Evolutionary conservation across 225 moss, liverwort and hornwort genomes (phyloP).

Genomic region (Bryum argenteum): DNA sequence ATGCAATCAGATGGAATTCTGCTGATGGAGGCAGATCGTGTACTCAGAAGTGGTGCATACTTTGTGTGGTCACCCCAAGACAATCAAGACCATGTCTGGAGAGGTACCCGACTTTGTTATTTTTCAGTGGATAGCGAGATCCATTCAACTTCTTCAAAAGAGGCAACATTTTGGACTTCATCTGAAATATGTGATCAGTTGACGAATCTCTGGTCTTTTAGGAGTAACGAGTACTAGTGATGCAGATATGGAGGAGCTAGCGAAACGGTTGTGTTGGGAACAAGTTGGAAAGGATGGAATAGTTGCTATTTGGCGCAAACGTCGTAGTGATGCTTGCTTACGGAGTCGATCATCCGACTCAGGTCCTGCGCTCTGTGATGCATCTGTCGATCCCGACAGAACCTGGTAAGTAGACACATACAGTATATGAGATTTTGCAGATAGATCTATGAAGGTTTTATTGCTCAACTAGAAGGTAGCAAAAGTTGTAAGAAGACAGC

Average conservation of each 20-base stretch:
- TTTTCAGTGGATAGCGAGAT: not conserved
- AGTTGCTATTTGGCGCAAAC: constrained; percentile 72
- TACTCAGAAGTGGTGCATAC: constrained; percentile 69
- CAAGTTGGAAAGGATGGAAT: constrained; percentile 59
- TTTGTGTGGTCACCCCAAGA: constrained; percentile 69
- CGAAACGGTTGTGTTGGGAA: constrained; percentile 68
- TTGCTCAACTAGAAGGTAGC: not conserved
- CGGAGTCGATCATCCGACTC: constrained; percentile 37
- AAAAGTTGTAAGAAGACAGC: not conserved
- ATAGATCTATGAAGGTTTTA: no score
- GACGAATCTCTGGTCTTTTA: not conserved
- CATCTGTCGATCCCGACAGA: constrained; percentile 62
- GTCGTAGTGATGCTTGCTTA: constrained; percentile 51
- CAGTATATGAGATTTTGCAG: no score
- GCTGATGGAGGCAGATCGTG: constrained; percentile 63
- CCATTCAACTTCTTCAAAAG: no score
- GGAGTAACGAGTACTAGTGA: not conserved
- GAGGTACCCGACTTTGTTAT: constrained; percentile 35
- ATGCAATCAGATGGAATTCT: constrained; percentile 54
- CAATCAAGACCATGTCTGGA: constrained; percentile 31
- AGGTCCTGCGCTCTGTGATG: constrained; percentile 54
- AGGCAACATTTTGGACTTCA: not conserved
- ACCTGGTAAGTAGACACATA: constrained; percentile 48
- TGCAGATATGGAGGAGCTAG: constrained; percentile 71
- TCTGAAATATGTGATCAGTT: not conserved